Percentiles rank a stretch among this genome's conserved stretches.
Evolutionary conservation across 2,329 filamentous ascomycete genomes (phyloP).

Genomic region (Aspergillus pseudonomiae): DNA sequence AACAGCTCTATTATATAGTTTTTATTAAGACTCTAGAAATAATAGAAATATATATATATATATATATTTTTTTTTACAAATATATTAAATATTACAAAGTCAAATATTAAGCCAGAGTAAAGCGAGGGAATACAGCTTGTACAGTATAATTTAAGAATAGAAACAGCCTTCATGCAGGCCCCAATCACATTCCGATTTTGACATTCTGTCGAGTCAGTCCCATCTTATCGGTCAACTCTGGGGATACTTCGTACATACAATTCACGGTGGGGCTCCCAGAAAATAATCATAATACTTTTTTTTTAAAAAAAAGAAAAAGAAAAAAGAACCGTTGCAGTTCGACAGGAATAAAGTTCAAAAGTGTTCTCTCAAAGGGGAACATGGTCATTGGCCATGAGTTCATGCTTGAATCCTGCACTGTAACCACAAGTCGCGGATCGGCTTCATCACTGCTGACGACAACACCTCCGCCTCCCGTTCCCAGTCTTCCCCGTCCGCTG

Average conservation of each 20-base stretch:
- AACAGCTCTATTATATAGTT: too few species aligned
- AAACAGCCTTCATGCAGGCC: too few species aligned
- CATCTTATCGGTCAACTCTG: neutral
- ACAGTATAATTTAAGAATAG: too few species aligned
- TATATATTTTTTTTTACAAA: too few species aligned
- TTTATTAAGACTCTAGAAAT: too few species aligned
- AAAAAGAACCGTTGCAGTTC: too few species aligned
- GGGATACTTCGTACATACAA: neutral
- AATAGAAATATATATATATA: too few species aligned
- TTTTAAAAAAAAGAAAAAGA: neutral
- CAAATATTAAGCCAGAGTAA: too few species aligned
- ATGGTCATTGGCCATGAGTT: neutral
- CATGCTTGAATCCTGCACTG: neutral
- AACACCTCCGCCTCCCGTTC: neutral
- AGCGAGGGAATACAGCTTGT: too few species aligned
- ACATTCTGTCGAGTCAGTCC: neutral
- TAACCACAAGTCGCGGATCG: constrained; percentile 1
- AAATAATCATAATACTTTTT: neutral
- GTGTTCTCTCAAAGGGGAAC: neutral
- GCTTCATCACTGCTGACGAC: constrained; percentile 6
- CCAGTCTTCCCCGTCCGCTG: neutral
- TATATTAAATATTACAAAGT: too few species aligned
- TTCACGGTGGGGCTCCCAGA: neutral
- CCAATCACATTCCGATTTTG: too few species aligned
- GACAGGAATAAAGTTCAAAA: neutral